These are phyloP conservation scores for Ephemerocybe angulata DNA, from an alignment of 768 basidiomycete genomes.

Conservation along the genomic window DNA sequence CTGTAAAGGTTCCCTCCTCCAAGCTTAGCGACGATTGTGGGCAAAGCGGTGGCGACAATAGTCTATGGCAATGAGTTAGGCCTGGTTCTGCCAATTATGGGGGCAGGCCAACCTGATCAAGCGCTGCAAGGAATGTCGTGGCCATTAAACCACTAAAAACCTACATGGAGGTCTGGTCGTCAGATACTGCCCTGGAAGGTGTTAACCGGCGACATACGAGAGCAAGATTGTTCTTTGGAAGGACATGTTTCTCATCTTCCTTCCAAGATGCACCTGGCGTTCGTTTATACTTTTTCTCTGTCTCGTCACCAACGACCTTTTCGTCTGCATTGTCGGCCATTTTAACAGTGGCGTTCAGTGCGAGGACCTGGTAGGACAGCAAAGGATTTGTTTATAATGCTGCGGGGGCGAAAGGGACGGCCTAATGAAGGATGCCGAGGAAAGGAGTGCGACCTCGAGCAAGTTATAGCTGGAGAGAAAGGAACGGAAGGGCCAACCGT, in stretches of 20 bases:
- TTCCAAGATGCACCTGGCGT: slow-evolving; percentile 54
- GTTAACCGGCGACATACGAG: slow-evolving; percentile 32
- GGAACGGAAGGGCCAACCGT: not conserved
- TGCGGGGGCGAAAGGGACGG: no score
- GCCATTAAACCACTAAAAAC: slow-evolving; percentile 46
- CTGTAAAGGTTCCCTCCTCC: slow-evolving; percentile 63
- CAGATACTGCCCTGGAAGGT: not conserved
- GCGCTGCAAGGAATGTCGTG: slow-evolving; percentile 48
- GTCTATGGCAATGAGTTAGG: slow-evolving; percentile 35
- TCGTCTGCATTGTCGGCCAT: not conserved
- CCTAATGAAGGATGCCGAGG: no score
- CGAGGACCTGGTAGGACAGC: not conserved
- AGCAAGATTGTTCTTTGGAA: slow-evolving; percentile 51
- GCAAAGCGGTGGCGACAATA: slow-evolving; percentile 72
- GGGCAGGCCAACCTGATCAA: slow-evolving; percentile 51
- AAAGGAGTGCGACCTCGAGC: not conserved
- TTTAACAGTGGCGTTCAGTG: not conserved
- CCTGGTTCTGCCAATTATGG: not conserved
- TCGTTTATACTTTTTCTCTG: no score
- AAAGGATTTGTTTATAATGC: no score
- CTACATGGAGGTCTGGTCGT: slow-evolving; percentile 20
- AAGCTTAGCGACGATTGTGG: slow-evolving; percentile 64
- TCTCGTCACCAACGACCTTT: no score
- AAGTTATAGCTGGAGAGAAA: not conserved
- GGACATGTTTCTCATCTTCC: slow-evolving; percentile 46